These are phyloP conservation scores for Scheffersomyces illinoinensis DNA, from an alignment of 1,139 yeast species.

Conservation along the genomic window DNA sequence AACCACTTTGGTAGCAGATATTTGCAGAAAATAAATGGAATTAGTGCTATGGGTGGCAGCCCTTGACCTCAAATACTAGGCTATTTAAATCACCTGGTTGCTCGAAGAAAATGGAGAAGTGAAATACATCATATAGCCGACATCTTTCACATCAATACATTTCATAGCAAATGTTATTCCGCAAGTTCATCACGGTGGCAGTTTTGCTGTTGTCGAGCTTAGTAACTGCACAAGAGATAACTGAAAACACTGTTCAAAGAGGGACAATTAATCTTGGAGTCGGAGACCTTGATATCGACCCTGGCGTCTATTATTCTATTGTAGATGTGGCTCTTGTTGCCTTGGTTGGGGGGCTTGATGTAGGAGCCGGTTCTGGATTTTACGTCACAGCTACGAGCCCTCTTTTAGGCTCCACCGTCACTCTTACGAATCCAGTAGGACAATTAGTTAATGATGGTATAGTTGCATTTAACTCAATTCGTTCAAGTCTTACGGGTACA, in stretches of 20 bases:
- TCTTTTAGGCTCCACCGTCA: constrained; percentile 8
- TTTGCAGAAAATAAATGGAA: not conserved
- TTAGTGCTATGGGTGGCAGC: not conserved
- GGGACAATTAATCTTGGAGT: constrained; percentile 5
- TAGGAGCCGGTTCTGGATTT: constrained; percentile 18
- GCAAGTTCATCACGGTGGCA: not conserved
- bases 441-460: constrained; percentile 11
- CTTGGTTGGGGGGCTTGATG: constrained; percentile 12
- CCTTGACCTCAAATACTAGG: not conserved
- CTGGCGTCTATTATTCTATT: constrained; percentile 14
- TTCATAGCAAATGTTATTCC: not conserved
- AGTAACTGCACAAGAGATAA: not conserved
- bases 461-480: constrained; percentile 12
- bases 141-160: not conserved
- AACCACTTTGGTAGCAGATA: not conserved
- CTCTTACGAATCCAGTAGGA: constrained; percentile 7
- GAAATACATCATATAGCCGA: not conserved
- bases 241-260: constrained; percentile 7
- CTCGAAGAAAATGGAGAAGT: not conserved
- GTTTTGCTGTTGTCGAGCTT: not conserved
- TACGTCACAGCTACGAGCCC: constrained; percentile 9
- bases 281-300: constrained; percentile 11
- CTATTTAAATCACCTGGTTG: not conserved
- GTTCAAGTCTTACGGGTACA: constrained; percentile 6
- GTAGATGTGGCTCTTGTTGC: constrained; percentile 11